Percentiles rank a stretch among this genome's conserved stretches.
phyloP scores from a whole-genome alignment of 2,329 filamentous ascomycete species.

The Penicillium sp. region DNA sequence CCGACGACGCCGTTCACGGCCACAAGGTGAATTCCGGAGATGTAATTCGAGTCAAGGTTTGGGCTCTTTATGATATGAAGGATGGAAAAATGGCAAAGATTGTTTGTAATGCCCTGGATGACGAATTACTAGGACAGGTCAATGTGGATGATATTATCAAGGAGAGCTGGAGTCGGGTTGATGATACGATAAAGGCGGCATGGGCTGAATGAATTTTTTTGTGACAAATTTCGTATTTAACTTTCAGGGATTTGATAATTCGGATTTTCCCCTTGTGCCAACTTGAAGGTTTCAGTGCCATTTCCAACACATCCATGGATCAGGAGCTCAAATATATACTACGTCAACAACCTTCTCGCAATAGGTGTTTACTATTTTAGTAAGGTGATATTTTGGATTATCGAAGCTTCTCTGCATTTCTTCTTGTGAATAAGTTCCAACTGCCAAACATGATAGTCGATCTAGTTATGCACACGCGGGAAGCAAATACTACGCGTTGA shows the following conservation, averaged over 20 bases:
- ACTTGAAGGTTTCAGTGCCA: no score
- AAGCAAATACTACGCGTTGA: not conserved
- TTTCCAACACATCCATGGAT: no score
- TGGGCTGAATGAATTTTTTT: not conserved
- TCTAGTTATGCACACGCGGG: no score
- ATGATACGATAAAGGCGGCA: slow-evolving; percentile 4
- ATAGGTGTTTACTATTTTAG: no score
- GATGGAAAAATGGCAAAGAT: slow-evolving; percentile 8
- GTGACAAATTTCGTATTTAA: not conserved
- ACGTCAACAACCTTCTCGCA: no score
- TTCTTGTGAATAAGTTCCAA: no score
- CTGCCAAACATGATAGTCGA: no score
- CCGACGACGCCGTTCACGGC: slow-evolving; percentile 10
- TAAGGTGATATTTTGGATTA: no score
- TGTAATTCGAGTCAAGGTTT: slow-evolving; percentile 13
- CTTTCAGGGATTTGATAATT: no score
- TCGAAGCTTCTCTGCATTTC: no score
- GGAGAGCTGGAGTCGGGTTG: slow-evolving; percentile 9
- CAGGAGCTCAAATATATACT: no score
- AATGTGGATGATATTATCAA: slow-evolving; percentile 5
- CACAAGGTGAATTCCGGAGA: slow-evolving; percentile 10
- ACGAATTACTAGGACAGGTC: slow-evolving; percentile 6
- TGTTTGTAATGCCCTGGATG: slow-evolving; percentile 4
- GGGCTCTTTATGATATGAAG: slow-evolving; percentile 13
- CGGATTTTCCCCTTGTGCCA: no score